Conservation (phyloP, 208 protist species). For the Naegleria fowleri region DNA sequence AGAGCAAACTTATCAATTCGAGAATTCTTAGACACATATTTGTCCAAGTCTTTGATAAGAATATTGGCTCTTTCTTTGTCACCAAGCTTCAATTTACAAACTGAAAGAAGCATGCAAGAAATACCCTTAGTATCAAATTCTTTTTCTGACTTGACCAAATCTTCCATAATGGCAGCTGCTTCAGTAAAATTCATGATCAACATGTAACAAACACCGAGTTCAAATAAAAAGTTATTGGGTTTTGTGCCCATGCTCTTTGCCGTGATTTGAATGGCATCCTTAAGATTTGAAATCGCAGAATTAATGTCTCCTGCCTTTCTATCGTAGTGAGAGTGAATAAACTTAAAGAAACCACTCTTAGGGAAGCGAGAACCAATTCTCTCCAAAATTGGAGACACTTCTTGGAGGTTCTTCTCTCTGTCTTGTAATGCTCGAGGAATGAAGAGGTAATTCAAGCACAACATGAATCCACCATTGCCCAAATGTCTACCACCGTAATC, state of each 20-base stretch:
- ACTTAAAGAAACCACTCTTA: background rate
- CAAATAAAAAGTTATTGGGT: background rate
- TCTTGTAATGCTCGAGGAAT: background rate
- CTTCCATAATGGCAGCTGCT: background rate
- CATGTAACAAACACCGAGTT: background rate
- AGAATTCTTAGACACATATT: background rate
- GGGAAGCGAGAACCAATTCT: background rate
- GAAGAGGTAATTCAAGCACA: background rate
- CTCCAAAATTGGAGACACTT: background rate
- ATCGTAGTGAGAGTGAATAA: background rate
- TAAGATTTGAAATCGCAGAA: background rate
- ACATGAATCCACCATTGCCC: background rate
- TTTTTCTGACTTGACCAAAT: background rate
- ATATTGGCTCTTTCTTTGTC: background rate
- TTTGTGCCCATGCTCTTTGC: background rate
- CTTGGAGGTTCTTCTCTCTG: background rate
- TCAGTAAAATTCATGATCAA: background rate
- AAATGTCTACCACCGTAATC: background rate
- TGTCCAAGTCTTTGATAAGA: background rate
- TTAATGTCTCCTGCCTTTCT: slow-evolving; percentile 1
- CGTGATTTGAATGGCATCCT: background rate
- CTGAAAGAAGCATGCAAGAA: background rate
- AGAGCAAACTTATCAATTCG: background rate
- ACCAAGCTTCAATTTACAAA: slow-evolving; percentile 6
- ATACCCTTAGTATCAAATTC: background rate